Evolutionary conservation across 106 monocot genomes (phyloP).

Genomic region (Phalaenopsis equestris): DNA sequence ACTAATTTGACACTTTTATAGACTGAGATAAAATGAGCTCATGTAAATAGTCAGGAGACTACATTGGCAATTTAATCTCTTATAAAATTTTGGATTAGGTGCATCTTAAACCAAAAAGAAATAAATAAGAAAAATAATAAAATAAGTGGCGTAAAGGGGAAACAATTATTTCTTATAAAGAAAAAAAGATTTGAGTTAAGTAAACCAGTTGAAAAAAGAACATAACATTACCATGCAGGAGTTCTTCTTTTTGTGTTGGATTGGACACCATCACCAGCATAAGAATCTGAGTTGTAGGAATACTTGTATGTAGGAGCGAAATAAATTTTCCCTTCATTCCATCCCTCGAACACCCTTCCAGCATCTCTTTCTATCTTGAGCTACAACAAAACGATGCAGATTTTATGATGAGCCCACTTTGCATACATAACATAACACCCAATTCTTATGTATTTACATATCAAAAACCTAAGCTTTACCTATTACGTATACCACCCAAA

Average conservation of each 20-base stretch:
- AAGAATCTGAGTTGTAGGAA: slow-evolving; percentile 69
- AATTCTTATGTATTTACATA: too few species aligned
- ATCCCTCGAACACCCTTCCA: slow-evolving; percentile 75
- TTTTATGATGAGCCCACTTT: neutral
- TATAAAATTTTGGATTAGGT: too few species aligned
- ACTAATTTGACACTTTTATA: too few species aligned
- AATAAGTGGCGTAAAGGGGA: neutral
- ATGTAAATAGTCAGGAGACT: too few species aligned
- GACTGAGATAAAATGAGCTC: too few species aligned
- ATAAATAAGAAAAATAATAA: neutral
- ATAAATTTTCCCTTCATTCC: slow-evolving; percentile 84
- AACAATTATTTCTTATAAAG: neutral
- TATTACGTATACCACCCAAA: too few species aligned
- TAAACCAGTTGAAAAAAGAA: neutral
- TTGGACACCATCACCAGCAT: slow-evolving; percentile 57
- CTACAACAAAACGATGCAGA: slow-evolving; percentile 19
- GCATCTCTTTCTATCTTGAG: slow-evolving; percentile 81
- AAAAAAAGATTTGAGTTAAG: neutral
- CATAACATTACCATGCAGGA: slow-evolving; percentile 59
- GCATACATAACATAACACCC: neutral
- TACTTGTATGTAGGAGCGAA: slow-evolving; percentile 93
- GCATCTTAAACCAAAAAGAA: neutral
- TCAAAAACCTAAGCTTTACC: too few species aligned
- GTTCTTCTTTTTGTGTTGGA: slow-evolving; percentile 86
- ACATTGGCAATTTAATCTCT: too few species aligned